A percentile compares a stretch with the other conserved stretches of the same genome.
Evolutionary conservation across 2,329 filamentous ascomycete genomes (phyloP).

Genomic region (Elsinoe arachidis): DNA sequence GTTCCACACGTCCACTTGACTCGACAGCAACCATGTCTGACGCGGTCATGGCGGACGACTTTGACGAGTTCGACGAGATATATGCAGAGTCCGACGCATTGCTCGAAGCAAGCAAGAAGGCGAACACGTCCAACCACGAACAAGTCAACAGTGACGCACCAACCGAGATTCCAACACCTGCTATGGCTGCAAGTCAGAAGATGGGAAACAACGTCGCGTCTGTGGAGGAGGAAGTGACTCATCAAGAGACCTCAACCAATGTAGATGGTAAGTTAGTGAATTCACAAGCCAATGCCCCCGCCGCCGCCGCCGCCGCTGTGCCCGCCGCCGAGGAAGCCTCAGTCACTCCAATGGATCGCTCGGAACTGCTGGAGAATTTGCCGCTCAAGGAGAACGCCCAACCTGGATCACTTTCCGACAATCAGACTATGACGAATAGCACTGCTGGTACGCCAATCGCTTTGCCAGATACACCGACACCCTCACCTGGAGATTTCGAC

Average conservation of each 20-base stretch:
- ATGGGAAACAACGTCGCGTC: no score
- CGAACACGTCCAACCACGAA: background rate
- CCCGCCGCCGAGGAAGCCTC: background rate
- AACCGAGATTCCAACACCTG: background rate
- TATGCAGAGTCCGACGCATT: constrained; percentile 19
- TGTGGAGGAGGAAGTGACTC: background rate
- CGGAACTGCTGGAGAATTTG: no score
- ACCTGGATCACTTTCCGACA: no score
- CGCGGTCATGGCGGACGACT: constrained; percentile 1
- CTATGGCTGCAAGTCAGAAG: background rate
- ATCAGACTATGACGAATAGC: no score
- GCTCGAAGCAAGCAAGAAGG: constrained; percentile 2
- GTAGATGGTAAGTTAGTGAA: background rate
- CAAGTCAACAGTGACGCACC: background rate
- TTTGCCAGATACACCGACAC: no score
- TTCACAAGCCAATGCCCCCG: background rate
- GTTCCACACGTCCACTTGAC: background rate
- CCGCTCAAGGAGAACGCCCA: no score
- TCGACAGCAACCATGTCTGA: constrained; percentile 9
- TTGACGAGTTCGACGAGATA: constrained; percentile 27
- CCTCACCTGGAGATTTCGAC: no score
- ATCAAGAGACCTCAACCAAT: background rate
- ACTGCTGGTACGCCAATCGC: no score
- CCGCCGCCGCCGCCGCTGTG: background rate
- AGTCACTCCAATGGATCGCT: no score